Percentiles rank a stretch among this genome's conserved stretches.
These are phyloP conservation scores for Cryptococcus sp. DNA, from an alignment of 1,284 basidiomycete species.

Conservation along the genomic window DNA sequence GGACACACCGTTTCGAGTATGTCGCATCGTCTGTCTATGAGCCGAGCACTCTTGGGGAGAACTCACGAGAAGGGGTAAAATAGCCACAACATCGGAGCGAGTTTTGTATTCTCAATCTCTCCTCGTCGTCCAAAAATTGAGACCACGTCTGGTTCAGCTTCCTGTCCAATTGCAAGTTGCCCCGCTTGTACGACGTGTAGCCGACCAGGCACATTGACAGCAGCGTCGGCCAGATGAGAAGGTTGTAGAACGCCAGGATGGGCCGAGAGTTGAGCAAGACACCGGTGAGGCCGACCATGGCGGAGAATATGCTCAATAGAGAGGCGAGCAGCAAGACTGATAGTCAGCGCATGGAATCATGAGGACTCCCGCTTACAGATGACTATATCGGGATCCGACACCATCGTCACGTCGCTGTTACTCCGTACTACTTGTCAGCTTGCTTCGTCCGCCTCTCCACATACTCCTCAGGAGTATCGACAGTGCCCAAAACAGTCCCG, in stretches of 20 bases:
- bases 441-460: not conserved
- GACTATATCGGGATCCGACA: slow-evolving; percentile 24
- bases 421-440: slow-evolving; percentile 9
- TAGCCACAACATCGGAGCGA: slow-evolving; percentile 41
- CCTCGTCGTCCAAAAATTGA: slow-evolving; percentile 30
- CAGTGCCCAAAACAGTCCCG: slow-evolving; percentile 20
- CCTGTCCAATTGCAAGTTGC: slow-evolving; percentile 31
- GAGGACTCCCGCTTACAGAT: slow-evolving; percentile 14
- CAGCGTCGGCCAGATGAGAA: slow-evolving; percentile 41
- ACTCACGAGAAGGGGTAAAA: slow-evolving; percentile 38
- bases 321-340: slow-evolving; percentile 33
- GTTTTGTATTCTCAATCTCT: slow-evolving; percentile 32
- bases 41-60: not conserved
- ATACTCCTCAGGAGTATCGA: slow-evolving; percentile 15
- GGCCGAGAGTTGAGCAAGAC: slow-evolving; percentile 38
- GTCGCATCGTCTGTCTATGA: slow-evolving; percentile 36
- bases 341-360: not conserved
- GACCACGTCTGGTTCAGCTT: slow-evolving; percentile 44
- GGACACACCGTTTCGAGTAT: slow-evolving; percentile 40
- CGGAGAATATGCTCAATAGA: slow-evolving; percentile 24
- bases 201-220: slow-evolving; percentile 36
- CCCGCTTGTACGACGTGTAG: slow-evolving; percentile 40
- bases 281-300: slow-evolving; percentile 33
- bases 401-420: slow-evolving; percentile 23
- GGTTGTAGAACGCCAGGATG: slow-evolving; percentile 39